phyloP scores from a whole-genome alignment of 139 green algal species.

The Micractinium conductrix region DNA sequence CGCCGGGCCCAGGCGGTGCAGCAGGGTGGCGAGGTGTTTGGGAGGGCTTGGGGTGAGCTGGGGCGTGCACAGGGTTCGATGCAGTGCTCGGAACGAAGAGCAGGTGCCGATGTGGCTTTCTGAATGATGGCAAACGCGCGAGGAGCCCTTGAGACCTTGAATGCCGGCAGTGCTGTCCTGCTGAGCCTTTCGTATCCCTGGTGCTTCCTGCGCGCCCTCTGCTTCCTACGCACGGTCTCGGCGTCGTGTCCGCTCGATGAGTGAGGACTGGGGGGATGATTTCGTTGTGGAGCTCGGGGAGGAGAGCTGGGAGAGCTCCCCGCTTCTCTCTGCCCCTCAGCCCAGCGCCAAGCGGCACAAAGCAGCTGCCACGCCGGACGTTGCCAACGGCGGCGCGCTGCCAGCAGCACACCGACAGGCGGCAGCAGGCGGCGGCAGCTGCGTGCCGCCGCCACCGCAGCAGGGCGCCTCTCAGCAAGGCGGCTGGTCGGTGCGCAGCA shows the following conservation, averaged over 20 bases:
- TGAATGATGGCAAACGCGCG: too few relatives aligned
- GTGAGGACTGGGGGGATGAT: background rate
- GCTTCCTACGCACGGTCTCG: too few relatives aligned
- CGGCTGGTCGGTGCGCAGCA: constrained; percentile 27
- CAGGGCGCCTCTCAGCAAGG: background rate
- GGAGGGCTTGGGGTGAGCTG: background rate
- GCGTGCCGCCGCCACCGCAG: background rate
- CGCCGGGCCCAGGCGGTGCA: background rate
- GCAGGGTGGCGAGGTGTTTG: background rate
- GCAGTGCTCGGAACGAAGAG: too few relatives aligned
- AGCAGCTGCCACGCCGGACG: too few relatives aligned
- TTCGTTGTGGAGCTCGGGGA: constrained; percentile 6
- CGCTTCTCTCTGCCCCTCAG: too few relatives aligned
- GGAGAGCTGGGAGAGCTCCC: background rate
- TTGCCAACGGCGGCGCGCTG: too few relatives aligned
- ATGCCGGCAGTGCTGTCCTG: too few relatives aligned
- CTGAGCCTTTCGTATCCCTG: background rate
- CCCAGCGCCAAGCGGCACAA: too few relatives aligned
- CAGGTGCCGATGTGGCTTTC: too few relatives aligned
- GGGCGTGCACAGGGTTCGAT: background rate
- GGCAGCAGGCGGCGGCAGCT: background rate
- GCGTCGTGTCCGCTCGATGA: background rate
- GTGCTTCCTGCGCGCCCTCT: too few relatives aligned
- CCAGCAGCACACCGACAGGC: background rate
- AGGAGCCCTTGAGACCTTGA: too few relatives aligned